Evolutionary conservation across 768 basidiomycete species (phyloP), one percentile per base, ranked within the genome.

Genomic region (Pleurotus cornucopiae): DNA sequence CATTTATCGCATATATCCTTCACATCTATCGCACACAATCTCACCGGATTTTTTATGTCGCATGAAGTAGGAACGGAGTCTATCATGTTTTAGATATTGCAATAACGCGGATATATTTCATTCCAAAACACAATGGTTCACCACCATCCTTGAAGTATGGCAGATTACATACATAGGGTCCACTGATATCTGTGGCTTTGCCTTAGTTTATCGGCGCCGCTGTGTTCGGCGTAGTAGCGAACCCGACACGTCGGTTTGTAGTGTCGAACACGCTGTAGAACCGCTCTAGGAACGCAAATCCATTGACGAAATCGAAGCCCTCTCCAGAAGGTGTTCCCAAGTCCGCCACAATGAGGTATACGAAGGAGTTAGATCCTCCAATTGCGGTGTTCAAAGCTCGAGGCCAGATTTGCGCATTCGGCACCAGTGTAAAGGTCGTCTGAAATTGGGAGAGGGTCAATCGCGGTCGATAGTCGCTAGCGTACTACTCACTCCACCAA

Each of bases 341-440:
- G 62, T 85, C 81, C 16, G 73, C 73, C n/a, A 75, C 70, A 62
- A 85, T 73, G 58, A 85, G 72, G 61, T 85, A 86, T 60, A 86
- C 85, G 54, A 67, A 66, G 61, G 65, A 62, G 3, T 69, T 59
- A 23, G 69, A 65, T 46, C 88, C 88, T 55, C 84, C 84, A 12
- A 89, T 76, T 34, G 69, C 67, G 13, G 71, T 66, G 70, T 89
- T 88, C 58, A 82, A 71, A 2, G 72, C 63, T 46, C 83, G 80
- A 0, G 85, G 86, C 84, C 85, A 88, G 59, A 85, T 81, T 73
- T 89, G 86, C 3, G 83, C 85, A 61, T 86, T 84, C 13, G 81
- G 64, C 2, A 80, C 83, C 55, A 88, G 60, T 65, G 81, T 80
- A 61, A 76, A 85, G 6, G 75, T 76, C 13, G 68, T 69, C 78